Percentiles rank a stretch among this genome's conserved stretches.
These are phyloP conservation scores for Pluteus cervinus DNA, from an alignment of 768 basidiomycete species.

Conservation along the genomic window DNA sequence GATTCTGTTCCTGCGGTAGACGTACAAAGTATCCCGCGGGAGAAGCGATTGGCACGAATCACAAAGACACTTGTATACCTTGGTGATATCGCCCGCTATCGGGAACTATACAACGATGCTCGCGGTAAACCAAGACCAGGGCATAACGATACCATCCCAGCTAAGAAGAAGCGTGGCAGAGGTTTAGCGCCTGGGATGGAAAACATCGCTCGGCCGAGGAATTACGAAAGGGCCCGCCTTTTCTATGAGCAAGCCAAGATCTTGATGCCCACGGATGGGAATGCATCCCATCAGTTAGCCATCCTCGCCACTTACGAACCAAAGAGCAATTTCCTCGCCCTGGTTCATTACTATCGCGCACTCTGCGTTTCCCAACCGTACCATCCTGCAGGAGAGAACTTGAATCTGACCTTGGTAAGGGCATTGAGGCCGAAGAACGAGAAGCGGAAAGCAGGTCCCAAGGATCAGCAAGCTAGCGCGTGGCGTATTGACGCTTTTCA, in stretches of 20 bases:
- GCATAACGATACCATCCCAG: conserved; percentile 50
- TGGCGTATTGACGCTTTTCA: conserved; percentile 60
- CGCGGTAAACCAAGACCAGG: conserved; percentile 61
- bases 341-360: conserved; percentile 88
- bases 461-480: conserved; percentile 33
- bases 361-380: conserved; percentile 84
- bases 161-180: conserved; percentile 37
- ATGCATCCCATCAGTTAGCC: conserved; percentile 93
- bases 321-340: conserved; percentile 74
- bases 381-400: conserved; percentile 81
- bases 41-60: conserved; percentile 64
- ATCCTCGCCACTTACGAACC: conserved; percentile 83
- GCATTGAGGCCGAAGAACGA: conserved; percentile 49
- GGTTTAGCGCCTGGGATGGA: conserved; percentile 44
- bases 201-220: conserved; percentile 50
- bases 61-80: conserved; percentile 88
- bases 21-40: conserved; percentile 40
- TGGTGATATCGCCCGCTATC: conserved; percentile 92
- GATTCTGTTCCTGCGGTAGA: conserved; percentile 29
- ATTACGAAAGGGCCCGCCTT: conserved; percentile 67
- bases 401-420: conserved; percentile 66
- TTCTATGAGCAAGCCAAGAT: conserved; percentile 84
- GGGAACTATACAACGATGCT: conserved; percentile 81
- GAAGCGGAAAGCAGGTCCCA: conserved; percentile 22
- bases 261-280: conserved; percentile 84